Evolutionary conservation across 805 yeast genomes (phyloP), one percentile per base, ranked within the genome.

Genomic region (Teunomyces funiuensis): DNA sequence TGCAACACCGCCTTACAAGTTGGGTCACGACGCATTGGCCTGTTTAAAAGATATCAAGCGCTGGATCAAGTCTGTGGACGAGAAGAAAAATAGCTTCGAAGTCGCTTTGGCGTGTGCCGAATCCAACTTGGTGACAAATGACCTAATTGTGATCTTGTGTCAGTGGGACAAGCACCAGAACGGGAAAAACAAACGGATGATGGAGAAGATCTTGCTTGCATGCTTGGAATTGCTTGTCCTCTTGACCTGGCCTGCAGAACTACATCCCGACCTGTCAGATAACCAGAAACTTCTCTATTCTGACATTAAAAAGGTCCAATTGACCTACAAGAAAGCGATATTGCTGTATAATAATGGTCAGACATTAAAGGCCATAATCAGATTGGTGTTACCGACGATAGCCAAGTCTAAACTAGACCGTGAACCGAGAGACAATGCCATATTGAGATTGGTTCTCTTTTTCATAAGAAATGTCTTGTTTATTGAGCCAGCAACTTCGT

Each of bases 61-160:
- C 51, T 91, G 98, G 97, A 76, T 93, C 40, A 81, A 80, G 50
- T 72, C 84, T 1, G 90, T 87, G 34, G 98, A 91, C 60, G 93
- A 87, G 42, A 74, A 74, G 31, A 74, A 79, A 39, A 73, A 78
- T 40, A 71, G 82, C 11, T 83, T 81, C 73, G 88, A 84, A 45
- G 97, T 91, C 4, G 95, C 96, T 0, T 73, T 86, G 38, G 96
- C 96, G 0, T 83, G 95, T 47, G 85, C 88, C 4, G 91, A 86
- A 40, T 80, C 85, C 10, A 84, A 85, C 1, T 69, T 93, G 8
- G 83, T 91, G 5, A 58, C 70, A 1, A 80, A 79, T 51, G 98
- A 91, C 61, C 61, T 93, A 40, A 58, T 84, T 5, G 84, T 82
- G 7, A 88, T 93, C 17, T 58, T 93, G 33, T 72, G 84, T 17